These are phyloP conservation scores for Ceratobasidium sp. DNA, from an alignment of 1,284 basidiomycete species.

Conservation along the genomic window DNA sequence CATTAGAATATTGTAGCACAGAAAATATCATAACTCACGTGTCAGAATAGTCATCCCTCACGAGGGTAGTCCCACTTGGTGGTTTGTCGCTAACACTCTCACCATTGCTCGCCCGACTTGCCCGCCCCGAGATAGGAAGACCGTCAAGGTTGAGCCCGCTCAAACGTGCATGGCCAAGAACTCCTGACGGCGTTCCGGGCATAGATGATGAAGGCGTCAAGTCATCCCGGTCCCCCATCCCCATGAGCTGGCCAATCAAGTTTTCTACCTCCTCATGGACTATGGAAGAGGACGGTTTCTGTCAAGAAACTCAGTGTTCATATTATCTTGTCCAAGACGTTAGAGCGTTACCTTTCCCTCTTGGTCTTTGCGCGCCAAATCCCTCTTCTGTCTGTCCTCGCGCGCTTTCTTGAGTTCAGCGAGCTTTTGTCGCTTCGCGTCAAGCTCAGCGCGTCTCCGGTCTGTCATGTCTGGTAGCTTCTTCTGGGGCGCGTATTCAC, in stretches of 20 bases:
- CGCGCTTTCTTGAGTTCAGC: constrained; percentile 79
- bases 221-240: constrained; percentile 55
- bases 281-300: constrained; percentile 43
- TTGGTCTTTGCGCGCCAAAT: constrained; percentile 54
- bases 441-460: constrained; percentile 78
- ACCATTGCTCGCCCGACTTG: constrained; percentile 69
- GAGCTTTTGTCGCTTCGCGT: constrained; percentile 88
- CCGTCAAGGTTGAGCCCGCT: constrained; percentile 2
- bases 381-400: constrained; percentile 61
- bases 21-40: constrained; percentile 1
- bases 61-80: constrained; percentile 14
- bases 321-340: not conserved
- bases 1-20: not conserved
- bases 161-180: constrained; percentile 56
- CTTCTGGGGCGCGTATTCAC: not conserved
- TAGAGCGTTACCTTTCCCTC: constrained; percentile 17
- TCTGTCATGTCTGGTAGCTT: constrained; percentile 50
- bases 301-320: not conserved
- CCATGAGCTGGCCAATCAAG: constrained; percentile 65
- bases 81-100: constrained; percentile 37
- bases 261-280: constrained; percentile 69
- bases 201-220: constrained; percentile 69
- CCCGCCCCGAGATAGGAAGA: constrained; percentile 51
- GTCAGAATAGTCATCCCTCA: constrained; percentile 34
- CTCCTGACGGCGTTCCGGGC: constrained; percentile 69